Evolutionary conservation across 2,329 filamentous ascomycete genomes (phyloP), one percentile per base, ranked within the genome.

Genomic region (Bipolaris bicolor): DNA sequence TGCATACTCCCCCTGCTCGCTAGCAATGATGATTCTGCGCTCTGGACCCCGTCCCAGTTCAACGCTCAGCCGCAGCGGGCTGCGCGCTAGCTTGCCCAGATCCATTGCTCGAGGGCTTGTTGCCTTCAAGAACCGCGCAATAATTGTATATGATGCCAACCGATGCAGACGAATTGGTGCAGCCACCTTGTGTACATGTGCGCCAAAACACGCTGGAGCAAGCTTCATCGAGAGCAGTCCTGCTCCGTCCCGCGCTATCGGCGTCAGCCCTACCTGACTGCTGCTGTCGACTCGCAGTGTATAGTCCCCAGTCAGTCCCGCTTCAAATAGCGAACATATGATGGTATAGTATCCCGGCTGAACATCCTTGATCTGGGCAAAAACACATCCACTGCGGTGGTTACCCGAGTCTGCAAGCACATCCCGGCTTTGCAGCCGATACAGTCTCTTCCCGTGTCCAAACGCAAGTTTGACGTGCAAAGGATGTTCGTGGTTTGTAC

Each of bases 301-400:
- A 70, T 96, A 98, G 47, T 83, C 82, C 3, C 90, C 90, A 1
- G 86, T 80, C 70, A 96, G 91, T 7, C 89, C 89, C 0, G 89
- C 84, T 61, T 96, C 92, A 73, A 96, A 98, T 0, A 94, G 96
- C 2, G 92, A 97, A 72, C 90, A 94, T 6, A 97, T 89, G 54
- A 97, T 83, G 0, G 91, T 97, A 75, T 98, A 99, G 0, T 82
- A 82, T 0, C 94, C 94, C 0, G 86, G 79, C 37, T 88, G 86
- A 16, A 97, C 78, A 18, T 79, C 69, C 68, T 75, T 64, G 6
- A 85, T 78, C 60, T 90, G 85, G 2, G 89, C 88, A 31, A 92
- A 81, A 3, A 90, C 90, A 71, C 90, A 91, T 26, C 90, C 90
- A 26, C 89, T 87, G 47, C 90, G 88, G 76, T 99, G 97, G 65